Evolutionary conservation across 352 stramenopile species (phyloP).

Genomic region (Phytophthora syringae): DNA sequence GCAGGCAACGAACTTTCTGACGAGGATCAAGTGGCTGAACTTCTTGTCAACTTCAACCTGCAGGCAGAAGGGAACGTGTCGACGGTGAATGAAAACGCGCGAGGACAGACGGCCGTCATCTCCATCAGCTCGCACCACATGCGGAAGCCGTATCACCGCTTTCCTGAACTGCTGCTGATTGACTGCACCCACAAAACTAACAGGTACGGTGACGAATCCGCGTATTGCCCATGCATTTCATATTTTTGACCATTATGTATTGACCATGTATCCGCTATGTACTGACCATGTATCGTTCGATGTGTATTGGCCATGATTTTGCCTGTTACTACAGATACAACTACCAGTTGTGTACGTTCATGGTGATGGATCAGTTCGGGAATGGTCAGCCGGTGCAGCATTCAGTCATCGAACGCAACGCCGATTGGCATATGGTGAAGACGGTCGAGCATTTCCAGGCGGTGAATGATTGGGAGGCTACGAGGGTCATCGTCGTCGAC

Average conservation of each 20-base stretch:
- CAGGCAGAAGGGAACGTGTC: neutral
- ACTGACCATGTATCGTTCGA: conserved; percentile 5
- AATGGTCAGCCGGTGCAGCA: conserved; percentile 7
- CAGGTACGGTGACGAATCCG: neutral
- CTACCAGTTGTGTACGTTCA: conserved; percentile 9
- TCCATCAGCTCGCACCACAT: conserved; percentile 11
- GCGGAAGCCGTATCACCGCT: conserved; percentile 3
- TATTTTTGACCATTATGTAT: too few relatives aligned
- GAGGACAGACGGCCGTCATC: neutral
- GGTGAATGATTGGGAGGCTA: conserved; percentile 1
- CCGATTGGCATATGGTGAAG: conserved; percentile 10
- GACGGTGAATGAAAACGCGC: conserved; percentile 4
- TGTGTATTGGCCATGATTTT: conserved; percentile 4
- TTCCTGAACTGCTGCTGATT: conserved; percentile 12
- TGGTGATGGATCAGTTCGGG: conserved; percentile 12
- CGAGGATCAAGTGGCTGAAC: conserved; percentile 2
- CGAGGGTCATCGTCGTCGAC: conserved; percentile 7
- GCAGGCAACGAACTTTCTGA: neutral
- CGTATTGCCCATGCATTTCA: too few relatives aligned
- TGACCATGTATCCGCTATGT: neutral
- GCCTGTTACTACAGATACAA: conserved; percentile 7
- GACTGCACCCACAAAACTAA: conserved; percentile 23
- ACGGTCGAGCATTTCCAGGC: conserved; percentile 7
- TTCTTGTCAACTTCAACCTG: conserved; percentile 9
- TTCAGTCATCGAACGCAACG: conserved; percentile 2